phyloP scores from a whole-genome alignment of 164 flowering plant genomes.

The Kingdonia uniflora region DNA sequence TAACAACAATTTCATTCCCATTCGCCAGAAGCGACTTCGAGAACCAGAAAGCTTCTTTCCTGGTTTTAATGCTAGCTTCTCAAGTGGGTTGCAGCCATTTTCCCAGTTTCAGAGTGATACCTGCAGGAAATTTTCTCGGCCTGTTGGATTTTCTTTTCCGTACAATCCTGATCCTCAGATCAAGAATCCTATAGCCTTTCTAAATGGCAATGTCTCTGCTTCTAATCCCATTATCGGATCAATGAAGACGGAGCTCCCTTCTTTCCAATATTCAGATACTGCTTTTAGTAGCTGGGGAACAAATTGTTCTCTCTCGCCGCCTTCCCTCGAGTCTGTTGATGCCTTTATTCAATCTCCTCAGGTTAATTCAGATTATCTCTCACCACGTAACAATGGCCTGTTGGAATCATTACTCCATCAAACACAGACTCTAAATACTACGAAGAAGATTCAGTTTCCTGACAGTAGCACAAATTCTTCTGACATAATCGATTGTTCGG shows the following conservation, averaged over 20 bases:
- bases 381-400: conserved; percentile 57
- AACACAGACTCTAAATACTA: conserved; percentile 22
- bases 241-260: conserved; percentile 99
- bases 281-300: conserved; percentile 49
- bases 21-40: conserved; percentile 47
- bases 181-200: conserved; percentile 22
- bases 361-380: conserved; percentile 36
- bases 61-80: conserved; percentile 19
- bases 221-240: conserved; percentile 54
- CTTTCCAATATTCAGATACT: conserved; percentile 89
- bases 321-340: conserved; percentile 18
- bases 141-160: too few species aligned
- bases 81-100: conserved; percentile 24
- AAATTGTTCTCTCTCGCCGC: conserved; percentile 12
- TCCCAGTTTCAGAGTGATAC: conserved; percentile 37
- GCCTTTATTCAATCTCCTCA: conserved; percentile 23
- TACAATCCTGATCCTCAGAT: too few species aligned
- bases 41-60: conserved; percentile 29
- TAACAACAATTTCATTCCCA: conserved; percentile 20
- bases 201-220: conserved; percentile 82
- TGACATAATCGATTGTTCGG: conserved; percentile 24
- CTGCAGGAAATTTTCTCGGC: too few species aligned
- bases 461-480: conserved; percentile 47
- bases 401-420: conserved; percentile 55
- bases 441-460: conserved; percentile 28